A percentile compares a stretch with the other conserved stretches of the same genome.
phyloP scores from a whole-genome alignment of 345 rosid species.

The Citrus glauca region DNA sequence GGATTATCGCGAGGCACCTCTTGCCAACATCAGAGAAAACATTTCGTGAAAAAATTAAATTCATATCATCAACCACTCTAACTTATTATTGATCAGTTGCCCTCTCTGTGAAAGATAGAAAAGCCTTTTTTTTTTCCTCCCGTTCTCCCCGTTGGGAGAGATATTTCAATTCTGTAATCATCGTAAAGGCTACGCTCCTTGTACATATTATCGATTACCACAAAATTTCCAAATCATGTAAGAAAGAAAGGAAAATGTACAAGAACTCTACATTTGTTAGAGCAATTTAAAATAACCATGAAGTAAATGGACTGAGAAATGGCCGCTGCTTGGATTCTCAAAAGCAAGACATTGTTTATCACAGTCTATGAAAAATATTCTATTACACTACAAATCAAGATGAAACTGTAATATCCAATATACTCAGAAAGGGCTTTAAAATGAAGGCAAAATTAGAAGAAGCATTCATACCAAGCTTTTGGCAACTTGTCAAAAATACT shows the following conservation, averaged over 20 bases:
- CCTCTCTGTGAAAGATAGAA: background rate
- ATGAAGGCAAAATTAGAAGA: background rate
- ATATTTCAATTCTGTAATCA: background rate
- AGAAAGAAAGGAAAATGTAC: background rate
- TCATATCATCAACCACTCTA: background rate
- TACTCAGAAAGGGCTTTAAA: background rate
- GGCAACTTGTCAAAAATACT: constrained; percentile 60
- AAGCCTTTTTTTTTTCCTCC: background rate
- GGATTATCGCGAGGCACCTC: background rate
- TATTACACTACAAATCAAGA: too few species aligned
- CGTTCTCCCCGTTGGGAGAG: background rate
- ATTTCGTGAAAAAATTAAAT: background rate
- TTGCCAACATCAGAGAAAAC: background rate
- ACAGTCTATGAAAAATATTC: background rate
- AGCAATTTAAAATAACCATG: background rate
- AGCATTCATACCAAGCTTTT: constrained; percentile 72
- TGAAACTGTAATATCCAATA: background rate
- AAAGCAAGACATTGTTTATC: background rate
- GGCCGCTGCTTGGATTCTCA: background rate
- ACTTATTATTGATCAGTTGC: background rate
- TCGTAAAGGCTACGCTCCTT: background rate
- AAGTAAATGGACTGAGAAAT: background rate
- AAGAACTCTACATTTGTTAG: background rate
- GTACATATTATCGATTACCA: background rate
- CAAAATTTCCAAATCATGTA: background rate